phyloP scores from a whole-genome alignment of 148 eudicot species.

The Suaeda aralocaspica region DNA sequence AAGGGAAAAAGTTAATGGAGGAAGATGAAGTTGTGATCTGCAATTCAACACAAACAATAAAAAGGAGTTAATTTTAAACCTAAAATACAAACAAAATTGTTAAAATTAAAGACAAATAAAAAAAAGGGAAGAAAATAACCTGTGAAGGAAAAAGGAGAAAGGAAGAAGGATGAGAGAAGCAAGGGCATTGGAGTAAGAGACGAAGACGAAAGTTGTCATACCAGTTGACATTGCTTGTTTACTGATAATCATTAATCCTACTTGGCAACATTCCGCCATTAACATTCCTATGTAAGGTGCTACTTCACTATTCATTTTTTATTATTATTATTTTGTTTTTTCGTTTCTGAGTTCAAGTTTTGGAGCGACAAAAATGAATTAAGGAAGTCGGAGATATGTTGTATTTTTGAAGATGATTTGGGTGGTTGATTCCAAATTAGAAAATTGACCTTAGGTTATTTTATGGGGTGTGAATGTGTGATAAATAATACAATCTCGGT shows the following conservation, averaged over 20 bases:
- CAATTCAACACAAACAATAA: conserved; percentile 15
- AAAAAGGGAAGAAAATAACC: conserved; percentile 26
- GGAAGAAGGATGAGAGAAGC: conserved; percentile 69
- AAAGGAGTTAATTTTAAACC: background rate
- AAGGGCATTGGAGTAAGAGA: conserved; percentile 68
- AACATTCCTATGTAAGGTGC: conserved; percentile 52
- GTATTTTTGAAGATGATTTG: no score
- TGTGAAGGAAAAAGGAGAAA: conserved; percentile 48
- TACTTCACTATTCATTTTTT: conserved; percentile 36
- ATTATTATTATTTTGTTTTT: background rate
- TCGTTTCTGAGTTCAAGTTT: no score
- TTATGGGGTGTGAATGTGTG: no score
- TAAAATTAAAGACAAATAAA: conserved; percentile 3
- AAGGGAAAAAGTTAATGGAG: conserved; percentile 43
- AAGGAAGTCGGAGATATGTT: no score
- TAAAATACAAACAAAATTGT: background rate
- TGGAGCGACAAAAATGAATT: no score
- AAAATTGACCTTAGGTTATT: no score
- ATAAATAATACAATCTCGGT: no score
- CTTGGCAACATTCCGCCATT: conserved; percentile 41
- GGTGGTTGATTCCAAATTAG: no score
- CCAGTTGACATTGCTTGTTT: conserved; percentile 52
- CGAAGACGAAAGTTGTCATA: conserved; percentile 68
- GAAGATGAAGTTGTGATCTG: conserved; percentile 55
- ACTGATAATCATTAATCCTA: conserved; percentile 35